Evolutionary conservation across 441 rosid genomes (phyloP), one percentile per base, ranked within the genome.

Genomic region (Dalechampia spathulata): DNA sequence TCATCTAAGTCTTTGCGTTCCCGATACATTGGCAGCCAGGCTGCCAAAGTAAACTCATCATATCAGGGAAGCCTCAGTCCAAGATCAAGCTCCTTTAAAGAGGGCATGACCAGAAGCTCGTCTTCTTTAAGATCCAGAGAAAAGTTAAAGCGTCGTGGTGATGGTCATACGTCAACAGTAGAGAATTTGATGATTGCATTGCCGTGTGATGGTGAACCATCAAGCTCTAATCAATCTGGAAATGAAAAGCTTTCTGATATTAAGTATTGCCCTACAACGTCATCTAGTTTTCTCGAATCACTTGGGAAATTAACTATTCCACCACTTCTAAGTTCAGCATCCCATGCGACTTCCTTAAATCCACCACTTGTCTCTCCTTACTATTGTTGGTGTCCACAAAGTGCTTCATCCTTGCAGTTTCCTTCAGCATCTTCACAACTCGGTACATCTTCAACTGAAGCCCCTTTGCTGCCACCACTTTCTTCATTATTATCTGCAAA

Each of bases 311-410:
- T 80, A 36, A 44, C 72, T 10, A 49, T 48, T n/a, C 75, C 85
- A 0, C 57, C 80, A 19, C 36, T 68, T 57, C 32, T 61, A 23
- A 61, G 69, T 52, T 56, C 74, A 9, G 60, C 47, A 16, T 65
- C 75, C 26, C 72, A 56, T 23, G 68, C 45, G 15, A 48, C 81
- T 23, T 65, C 77, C 12, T 30, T 61, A 9, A 72, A 62, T 21
- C 63, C 83, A 39, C 82, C 88, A 14, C 58, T 78, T 2, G 76
- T 80, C 65, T 75, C 97, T 43, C 99, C 99, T 5, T 75, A 83
- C 59, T 92, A 89, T 69, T 86, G 96, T 64, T 85, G 95, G 94
- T 92, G 97, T 54, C 96, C 96, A 36, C 78, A 74, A 26, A 80
- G 75, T 69, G 48, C 78, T 25, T 64, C 96, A 39, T 30, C 75